Evolutionary conservation across 202 grass and related monocot species (phyloP), one percentile per base, ranked within the genome.

Genomic region (Musa balbisiana): DNA sequence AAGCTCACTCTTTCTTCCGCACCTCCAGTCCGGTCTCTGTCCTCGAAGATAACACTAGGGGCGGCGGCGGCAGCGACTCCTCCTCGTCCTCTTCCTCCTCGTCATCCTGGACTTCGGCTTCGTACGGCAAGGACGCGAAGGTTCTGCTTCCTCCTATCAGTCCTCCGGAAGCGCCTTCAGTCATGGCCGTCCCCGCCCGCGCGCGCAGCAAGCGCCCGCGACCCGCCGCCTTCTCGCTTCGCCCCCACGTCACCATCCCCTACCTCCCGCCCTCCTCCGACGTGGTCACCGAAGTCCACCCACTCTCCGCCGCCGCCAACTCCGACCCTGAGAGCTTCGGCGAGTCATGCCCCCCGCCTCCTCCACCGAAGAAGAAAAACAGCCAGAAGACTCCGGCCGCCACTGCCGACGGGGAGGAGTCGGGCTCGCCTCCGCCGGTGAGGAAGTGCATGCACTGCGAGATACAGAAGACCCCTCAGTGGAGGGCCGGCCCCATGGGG

Each of bases 371-470:
- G 26, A 73, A 82, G 79, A 92, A 92, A 81, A 97, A 97, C 82
- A 89, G 87, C 83, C 86, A 90, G 52, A 97, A 91, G 88, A 87
- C 79, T 3, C 80, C 85, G 0, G 78, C 82, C 1, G 89, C 76
- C 0, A 79, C 75, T 1, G 85, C 84, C 1, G 66, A 51, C 25
- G 80, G 84, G 43, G 89, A 92, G 80, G 79, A 65, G 51, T 81
- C 76, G 19, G 59, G 52, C 2, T 58, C 60, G 60, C 53, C 53
- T 12, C 83, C 80, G 63, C 77, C 77, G n/a, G 91, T 92, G 19
- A 84, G 95, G 75, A 92, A 88, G 85, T 99, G 95, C 87, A 94
- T 88, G 85, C 95, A 99, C 78, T 99, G 95, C 91, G 85, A 92
- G 89, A 99, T 99, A 64, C 85, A 89, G 77, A 99, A 92, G 87